Conservation (phyloP, 75 land plant species). For the Ceratopteris richardii region DNA sequence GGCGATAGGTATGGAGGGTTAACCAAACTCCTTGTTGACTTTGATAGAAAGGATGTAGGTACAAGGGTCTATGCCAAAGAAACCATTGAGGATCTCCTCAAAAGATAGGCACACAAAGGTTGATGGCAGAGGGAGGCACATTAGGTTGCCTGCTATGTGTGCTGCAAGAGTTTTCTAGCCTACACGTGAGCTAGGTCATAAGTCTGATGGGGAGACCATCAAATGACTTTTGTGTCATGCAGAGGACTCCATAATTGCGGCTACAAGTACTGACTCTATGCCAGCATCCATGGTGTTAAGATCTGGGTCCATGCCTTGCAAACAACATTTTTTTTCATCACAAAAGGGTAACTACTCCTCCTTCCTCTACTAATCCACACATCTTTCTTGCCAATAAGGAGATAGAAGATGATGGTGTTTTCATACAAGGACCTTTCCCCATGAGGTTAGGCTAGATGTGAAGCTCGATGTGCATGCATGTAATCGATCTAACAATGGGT, state of each 20-base stretch:
- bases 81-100: background rate
- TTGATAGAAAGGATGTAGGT: too few relatives aligned
- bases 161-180: slow-evolving; percentile 32
- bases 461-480: too few relatives aligned
- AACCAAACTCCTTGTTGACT: too few relatives aligned
- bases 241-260: slow-evolving; percentile 27
- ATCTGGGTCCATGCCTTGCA: too few relatives aligned
- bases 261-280: slow-evolving; percentile 28
- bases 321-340: too few relatives aligned
- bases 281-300: slow-evolving; percentile 19
- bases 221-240: slow-evolving; percentile 27
- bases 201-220: slow-evolving; percentile 38
- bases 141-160: slow-evolving; percentile 30
- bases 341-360: background rate
- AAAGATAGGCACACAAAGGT: slow-evolving; percentile 29
- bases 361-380: background rate
- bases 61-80: background rate
- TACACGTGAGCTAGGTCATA: too few relatives aligned
- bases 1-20: too few relatives aligned
- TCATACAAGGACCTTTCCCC: too few relatives aligned
- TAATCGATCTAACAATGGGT: too few relatives aligned
- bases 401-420: too few relatives aligned
- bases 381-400: background rate
- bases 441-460: too few relatives aligned
- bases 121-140: slow-evolving; percentile 25